phyloP scores from a whole-genome alignment of 805 yeast genomes.

The Metschnikowia chrysomelidarum region DNA sequence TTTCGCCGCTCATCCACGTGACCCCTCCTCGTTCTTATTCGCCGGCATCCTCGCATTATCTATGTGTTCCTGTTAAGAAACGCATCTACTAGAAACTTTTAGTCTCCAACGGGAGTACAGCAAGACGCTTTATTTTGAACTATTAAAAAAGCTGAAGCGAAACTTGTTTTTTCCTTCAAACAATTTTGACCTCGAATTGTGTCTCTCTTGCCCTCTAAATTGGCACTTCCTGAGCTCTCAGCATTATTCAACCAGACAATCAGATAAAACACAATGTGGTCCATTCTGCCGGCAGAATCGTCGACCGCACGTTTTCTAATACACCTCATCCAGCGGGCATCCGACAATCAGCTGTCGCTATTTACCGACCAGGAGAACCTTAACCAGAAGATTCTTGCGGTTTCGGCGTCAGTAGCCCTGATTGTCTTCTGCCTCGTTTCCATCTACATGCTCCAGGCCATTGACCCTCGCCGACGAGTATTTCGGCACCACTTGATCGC shows the following conservation, averaged over 20 bases:
- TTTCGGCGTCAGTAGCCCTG: conserved; percentile 37
- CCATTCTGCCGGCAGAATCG: conserved; percentile 1
- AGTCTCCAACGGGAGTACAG: no score
- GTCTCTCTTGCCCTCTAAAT: no score
- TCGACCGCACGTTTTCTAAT: conserved; percentile 3
- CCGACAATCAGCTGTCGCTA: conserved; percentile 24
- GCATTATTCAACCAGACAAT: neutral
- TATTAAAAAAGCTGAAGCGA: no score
- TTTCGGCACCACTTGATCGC: conserved; percentile 72
- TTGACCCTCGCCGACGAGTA: conserved; percentile 59
- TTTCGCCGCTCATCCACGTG: no score
- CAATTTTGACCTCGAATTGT: no score
- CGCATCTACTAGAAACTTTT: no score
- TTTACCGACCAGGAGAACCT: conserved; percentile 29
- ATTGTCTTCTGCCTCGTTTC: conserved; percentile 53
- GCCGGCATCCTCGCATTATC: no score
- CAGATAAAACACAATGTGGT: neutral
- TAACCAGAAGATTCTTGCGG: conserved; percentile 38
- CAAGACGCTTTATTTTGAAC: no score
- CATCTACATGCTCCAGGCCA: conserved; percentile 57
- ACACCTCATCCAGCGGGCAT: conserved; percentile 11
- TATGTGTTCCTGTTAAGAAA: no score
- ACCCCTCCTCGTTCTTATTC: no score
- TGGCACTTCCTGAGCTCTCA: no score
- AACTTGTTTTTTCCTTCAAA: no score